These are phyloP conservation scores for Scleroderma bovista DNA, from an alignment of 768 basidiomycete genomes.

Conservation along the genomic window DNA sequence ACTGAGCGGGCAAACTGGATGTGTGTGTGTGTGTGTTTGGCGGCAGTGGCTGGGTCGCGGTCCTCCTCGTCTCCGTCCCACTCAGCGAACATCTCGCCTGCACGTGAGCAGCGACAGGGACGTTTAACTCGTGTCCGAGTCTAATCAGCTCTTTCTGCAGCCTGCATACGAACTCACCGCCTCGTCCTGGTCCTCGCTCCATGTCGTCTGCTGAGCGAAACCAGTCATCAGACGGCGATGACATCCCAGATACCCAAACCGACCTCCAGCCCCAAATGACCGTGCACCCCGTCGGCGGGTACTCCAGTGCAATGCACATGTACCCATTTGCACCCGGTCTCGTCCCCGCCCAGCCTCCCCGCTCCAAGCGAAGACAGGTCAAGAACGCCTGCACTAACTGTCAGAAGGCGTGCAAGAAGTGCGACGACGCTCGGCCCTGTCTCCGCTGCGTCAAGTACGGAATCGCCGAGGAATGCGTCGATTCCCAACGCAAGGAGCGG, in stretches of 20 bases:
- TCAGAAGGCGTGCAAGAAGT: slow-evolving; percentile 90
- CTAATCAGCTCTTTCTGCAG: slow-evolving; percentile 15
- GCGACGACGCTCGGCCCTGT: slow-evolving; percentile 88
- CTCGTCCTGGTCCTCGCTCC: slow-evolving; percentile 24
- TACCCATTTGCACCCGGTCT: slow-evolving; percentile 57
- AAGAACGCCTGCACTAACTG: slow-evolving; percentile 91
- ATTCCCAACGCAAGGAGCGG: slow-evolving; percentile 89
- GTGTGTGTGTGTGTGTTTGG: neutral
- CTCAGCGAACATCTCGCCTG: neutral
- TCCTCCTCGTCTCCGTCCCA: neutral
- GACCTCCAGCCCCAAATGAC: slow-evolving; percentile 45
- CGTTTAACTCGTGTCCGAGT: slow-evolving; percentile 32
- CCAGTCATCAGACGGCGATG: slow-evolving; percentile 37
- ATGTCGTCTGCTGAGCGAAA: slow-evolving; percentile 37
- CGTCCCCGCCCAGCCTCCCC: slow-evolving; percentile 43
- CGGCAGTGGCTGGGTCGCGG: neutral
- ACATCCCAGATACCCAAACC: slow-evolving; percentile 29
- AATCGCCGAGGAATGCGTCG: slow-evolving; percentile 78
- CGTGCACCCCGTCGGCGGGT: slow-evolving; percentile 44
- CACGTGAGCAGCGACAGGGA: slow-evolving; percentile 29
- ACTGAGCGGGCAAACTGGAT: slow-evolving; percentile 24
- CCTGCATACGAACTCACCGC: slow-evolving; percentile 8
- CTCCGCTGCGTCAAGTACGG: slow-evolving; percentile 91
- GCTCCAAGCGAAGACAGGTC: slow-evolving; percentile 80
- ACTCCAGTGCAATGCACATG: slow-evolving; percentile 60